Evolutionary conservation across 2,329 filamentous ascomycete species (phyloP).

Genomic region (Aspergillus sp.): DNA sequence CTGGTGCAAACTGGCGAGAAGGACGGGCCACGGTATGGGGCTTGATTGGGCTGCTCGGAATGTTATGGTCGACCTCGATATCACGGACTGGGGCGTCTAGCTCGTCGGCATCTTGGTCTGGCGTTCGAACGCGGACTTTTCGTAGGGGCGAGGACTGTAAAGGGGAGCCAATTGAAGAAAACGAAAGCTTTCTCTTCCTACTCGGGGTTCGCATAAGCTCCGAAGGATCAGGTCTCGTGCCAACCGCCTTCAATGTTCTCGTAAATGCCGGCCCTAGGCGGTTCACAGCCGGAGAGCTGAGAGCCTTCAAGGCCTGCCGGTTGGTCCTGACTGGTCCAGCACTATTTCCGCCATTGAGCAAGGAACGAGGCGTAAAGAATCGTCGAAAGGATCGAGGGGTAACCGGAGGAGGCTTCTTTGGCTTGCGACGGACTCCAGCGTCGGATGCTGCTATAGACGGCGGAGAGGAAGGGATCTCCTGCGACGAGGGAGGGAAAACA

Average conservation of each 20-base stretch:
- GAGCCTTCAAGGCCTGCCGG: conserved; percentile 45
- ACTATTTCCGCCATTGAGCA: conserved; percentile 36
- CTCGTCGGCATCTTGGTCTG: conserved; percentile 32
- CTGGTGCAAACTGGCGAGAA: conserved; percentile 27
- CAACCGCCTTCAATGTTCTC: conserved; percentile 34
- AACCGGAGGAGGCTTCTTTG: conserved; percentile 47
- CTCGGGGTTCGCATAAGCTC: conserved; percentile 40
- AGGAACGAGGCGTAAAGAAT: conserved; percentile 52
- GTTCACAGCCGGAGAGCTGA: conserved; percentile 45
- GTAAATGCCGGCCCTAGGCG: conserved; percentile 44
- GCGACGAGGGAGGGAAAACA: conserved; percentile 29
- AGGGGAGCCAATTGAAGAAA: conserved; percentile 47
- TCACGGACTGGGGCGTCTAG: conserved; percentile 28
- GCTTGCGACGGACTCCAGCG: conserved; percentile 36
- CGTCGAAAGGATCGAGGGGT: conserved; percentile 52
- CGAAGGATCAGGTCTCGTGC: conserved; percentile 27
- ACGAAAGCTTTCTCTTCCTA: conserved; percentile 47
- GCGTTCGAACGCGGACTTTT: conserved; percentile 37
- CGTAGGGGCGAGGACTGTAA: conserved; percentile 51
- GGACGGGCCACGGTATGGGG: conserved; percentile 19
- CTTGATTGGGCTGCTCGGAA: not conserved
- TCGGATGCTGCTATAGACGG: conserved; percentile 41
- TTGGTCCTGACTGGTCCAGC: conserved; percentile 38
- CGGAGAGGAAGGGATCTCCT: conserved; percentile 43
- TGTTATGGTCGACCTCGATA: conserved; percentile 21